Evolutionary conservation across 1,284 basidiomycete genomes (phyloP).

Genomic region (Megacollybia platyphylla): DNA sequence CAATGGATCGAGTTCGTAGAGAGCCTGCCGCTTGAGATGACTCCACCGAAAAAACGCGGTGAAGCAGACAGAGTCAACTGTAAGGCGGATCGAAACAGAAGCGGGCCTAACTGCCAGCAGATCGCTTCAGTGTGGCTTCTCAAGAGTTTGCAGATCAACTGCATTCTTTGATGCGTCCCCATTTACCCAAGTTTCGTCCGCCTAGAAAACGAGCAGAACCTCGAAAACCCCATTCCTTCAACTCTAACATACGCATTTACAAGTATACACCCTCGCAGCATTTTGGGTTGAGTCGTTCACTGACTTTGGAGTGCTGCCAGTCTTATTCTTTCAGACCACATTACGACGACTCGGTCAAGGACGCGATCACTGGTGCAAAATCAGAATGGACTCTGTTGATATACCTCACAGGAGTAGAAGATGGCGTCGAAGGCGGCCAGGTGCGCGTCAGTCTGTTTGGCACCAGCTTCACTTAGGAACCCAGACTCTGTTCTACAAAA

Average conservation of each 20-base stretch:
- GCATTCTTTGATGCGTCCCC: slow-evolving; percentile 37
- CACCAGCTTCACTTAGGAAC: background rate
- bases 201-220: slow-evolving; percentile 26
- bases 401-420: slow-evolving; percentile 61
- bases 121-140: slow-evolving; percentile 53
- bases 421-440: slow-evolving; percentile 67
- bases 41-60: slow-evolving; percentile 61
- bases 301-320: background rate
- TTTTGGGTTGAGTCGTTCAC: slow-evolving; percentile 35
- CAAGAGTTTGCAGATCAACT: slow-evolving; percentile 46
- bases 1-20: slow-evolving; percentile 52
- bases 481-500: slow-evolving; percentile 64
- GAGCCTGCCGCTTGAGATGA: slow-evolving; percentile 50
- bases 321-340: slow-evolving; percentile 31
- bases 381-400: slow-evolving; percentile 76
- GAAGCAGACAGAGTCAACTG: slow-evolving; percentile 69
- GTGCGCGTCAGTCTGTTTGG: slow-evolving; percentile 17
- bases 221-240: slow-evolving; percentile 41
- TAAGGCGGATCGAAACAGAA: slow-evolving; percentile 14
- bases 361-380: slow-evolving; percentile 39
- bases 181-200: slow-evolving; percentile 46
- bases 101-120: slow-evolving; percentile 18
- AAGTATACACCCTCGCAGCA: slow-evolving; percentile 54
- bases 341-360: slow-evolving; percentile 61
- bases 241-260: slow-evolving; percentile 61